Conservation (phyloP, 225 moss, liverwort and hornwort species). For the Bryum argenteum region DNA sequence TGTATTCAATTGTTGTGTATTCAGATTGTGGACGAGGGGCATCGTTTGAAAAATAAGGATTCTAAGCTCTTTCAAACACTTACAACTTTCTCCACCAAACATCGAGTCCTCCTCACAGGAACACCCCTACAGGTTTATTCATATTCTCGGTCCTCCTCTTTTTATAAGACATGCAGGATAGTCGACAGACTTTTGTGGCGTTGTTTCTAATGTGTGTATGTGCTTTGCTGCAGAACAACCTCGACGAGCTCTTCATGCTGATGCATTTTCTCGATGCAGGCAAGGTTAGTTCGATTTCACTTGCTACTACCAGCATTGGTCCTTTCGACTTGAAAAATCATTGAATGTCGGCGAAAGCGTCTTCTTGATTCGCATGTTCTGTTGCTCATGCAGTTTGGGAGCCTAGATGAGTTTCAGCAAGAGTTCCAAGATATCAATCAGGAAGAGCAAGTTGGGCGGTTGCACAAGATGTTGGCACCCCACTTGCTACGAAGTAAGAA, state of each 20-base stretch:
- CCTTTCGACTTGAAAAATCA: neutral
- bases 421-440: slow-evolving; percentile 93
- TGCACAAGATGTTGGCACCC: slow-evolving; percentile 80
- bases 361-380: slow-evolving; percentile 2
- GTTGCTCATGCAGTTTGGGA: slow-evolving; percentile 59
- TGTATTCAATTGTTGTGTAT: slow-evolving; percentile 11
- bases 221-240: slow-evolving; percentile 64
- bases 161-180: neutral
- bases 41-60: slow-evolving; percentile 94
- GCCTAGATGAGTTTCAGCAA: slow-evolving; percentile 85
- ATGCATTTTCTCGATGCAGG: slow-evolving; percentile 92
- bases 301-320: neutral
- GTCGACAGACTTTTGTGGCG: neutral
- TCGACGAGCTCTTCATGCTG: slow-evolving; percentile 90
- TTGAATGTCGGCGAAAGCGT: neutral
- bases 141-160: neutral
- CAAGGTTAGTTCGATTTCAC: slow-evolving; percentile 56
- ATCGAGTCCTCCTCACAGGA: slow-evolving; percentile 84
- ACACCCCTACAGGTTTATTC: slow-evolving; percentile 80
- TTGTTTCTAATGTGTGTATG: slow-evolving; percentile 15
- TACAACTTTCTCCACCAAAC: slow-evolving; percentile 73
- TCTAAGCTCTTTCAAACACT: slow-evolving; percentile 87
- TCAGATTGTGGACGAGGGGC: slow-evolving; percentile 98
- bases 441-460: slow-evolving; percentile 89
- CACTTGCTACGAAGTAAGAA: slow-evolving; percentile 82